Base-by-base conservation (phyloP, 768 basidiomycete species). In the Zangia roseola region DNA sequence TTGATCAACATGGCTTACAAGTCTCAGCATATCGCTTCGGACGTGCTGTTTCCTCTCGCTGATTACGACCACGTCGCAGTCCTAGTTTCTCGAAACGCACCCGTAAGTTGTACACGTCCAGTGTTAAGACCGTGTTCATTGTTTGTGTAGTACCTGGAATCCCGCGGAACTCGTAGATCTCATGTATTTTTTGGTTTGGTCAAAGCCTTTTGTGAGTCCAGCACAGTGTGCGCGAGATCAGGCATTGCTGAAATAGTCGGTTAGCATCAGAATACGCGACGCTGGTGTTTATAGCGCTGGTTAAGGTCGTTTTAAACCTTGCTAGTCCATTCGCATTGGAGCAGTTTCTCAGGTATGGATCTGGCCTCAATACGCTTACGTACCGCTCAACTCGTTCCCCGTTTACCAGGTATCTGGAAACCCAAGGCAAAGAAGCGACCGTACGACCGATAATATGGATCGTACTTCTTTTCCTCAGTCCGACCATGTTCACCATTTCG, bases 401-500 rank as follows among this genome's bases (percentile, higher is more conserved):
- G 3, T 6, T n/a, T 3, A 6, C 6, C 6, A 28, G 78, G 35
- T 82, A 86, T 57, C 66, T 89, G 20, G 84, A 88, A 67, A 73
- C 64, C 1, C 66, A 69, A 14, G 80, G 80, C 1, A 58, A 74
- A 50, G 73, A 65, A 23, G 72, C 82, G 0, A 58, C 65, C 12
- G 61, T 82, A 25, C 75, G 76, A 34, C 87, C 87, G 1, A 85
- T 84, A 78, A 76, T 86, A 7, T 88, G 86, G 86, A 76, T 88
- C n/a, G 23, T 67, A 0, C 66, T 70, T 58, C 68, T 84, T 17
- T 75, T 80, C 50, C 43, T 77, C 17, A 78, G 78, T 13, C 78
- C 80, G 10, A 57, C 71, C 2, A 3, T 75, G 17, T 67, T 63
- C 16, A 68, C 75, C 10, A 21, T 84, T 16, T 54, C 66, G 25